Conservation (phyloP, 192 early-diverging fungal species). For the Coemansia sp. region DNA sequence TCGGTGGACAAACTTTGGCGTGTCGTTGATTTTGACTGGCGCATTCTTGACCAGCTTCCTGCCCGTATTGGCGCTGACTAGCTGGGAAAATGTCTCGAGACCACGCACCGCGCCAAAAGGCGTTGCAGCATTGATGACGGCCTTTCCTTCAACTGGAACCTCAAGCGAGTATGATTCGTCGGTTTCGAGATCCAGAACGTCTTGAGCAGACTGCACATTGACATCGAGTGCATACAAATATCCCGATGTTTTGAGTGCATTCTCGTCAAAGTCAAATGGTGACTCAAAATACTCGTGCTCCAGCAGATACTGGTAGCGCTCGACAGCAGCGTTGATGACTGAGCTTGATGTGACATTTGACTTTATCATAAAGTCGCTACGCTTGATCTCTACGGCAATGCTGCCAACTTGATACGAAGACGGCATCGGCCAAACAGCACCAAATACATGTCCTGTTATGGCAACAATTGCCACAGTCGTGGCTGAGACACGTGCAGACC, state of each 20-base stretch:
- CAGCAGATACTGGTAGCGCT: conserved; percentile 60
- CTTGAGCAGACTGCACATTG: conserved; percentile 49
- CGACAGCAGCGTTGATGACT: conserved; percentile 56
- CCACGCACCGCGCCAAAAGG: conserved; percentile 70
- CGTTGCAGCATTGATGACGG: conserved; percentile 59
- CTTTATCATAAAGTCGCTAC: conserved; percentile 58
- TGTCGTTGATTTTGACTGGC: conserved; percentile 60
- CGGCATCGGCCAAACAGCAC: conserved; percentile 46
- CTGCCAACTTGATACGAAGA: conserved; percentile 30
- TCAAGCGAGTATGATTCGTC: conserved; percentile 72
- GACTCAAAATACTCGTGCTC: conserved; percentile 59
- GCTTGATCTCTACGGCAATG: conserved; percentile 57
- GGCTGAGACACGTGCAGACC: conserved; percentile 7
- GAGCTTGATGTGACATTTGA: conserved; percentile 61
- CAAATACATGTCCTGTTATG: background rate
- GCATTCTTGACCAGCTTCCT: conserved; percentile 58
- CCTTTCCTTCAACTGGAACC: conserved; percentile 57
- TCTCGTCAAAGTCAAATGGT: conserved; percentile 45
- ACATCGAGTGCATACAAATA: conserved; percentile 44
- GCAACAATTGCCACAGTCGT: conserved; percentile 3
- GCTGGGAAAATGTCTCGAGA: conserved; percentile 74
- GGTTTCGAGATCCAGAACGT: conserved; percentile 59
- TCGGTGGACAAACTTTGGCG: conserved; percentile 64
- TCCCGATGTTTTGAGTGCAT: conserved; percentile 44
- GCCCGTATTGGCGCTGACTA: conserved; percentile 58